Evolutionary conservation across 257 asterid genomes (phyloP).

Genomic region (Lavandula angustifolia): DNA sequence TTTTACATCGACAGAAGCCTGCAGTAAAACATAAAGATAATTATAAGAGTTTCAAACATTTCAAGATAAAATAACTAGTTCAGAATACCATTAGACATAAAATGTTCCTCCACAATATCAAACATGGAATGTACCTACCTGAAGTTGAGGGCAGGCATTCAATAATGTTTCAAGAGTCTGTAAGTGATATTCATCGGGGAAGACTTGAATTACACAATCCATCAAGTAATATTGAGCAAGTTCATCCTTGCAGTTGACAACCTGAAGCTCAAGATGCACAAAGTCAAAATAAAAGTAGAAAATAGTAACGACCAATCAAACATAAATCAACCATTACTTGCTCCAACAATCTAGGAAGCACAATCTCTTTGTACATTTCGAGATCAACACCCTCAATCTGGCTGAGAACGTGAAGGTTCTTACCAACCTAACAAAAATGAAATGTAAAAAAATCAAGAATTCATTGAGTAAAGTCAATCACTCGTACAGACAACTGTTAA

Average conservation of each 20-base stretch:
- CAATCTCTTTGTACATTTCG: constrained; percentile 87
- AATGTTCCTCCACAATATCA: constrained; percentile 17
- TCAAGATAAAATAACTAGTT: constrained; percentile 5
- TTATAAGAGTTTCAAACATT: constrained; percentile 29
- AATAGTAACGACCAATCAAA: constrained; percentile 17
- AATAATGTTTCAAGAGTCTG: constrained; percentile 94
- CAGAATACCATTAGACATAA: constrained; percentile 17
- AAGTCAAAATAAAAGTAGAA: constrained; percentile 22
- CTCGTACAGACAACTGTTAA: constrained; percentile 26
- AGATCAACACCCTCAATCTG: constrained; percentile 99
- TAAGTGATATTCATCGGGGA: constrained; percentile 97
- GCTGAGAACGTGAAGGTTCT: constrained; percentile 96
- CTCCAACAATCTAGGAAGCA: constrained; percentile 95
- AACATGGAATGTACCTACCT: constrained; percentile 53
- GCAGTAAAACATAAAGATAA: constrained; percentile 39
- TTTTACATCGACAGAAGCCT: constrained; percentile 92
- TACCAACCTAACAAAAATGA: constrained; percentile 77
- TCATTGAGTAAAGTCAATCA: constrained; percentile 33
- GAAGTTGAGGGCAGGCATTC: constrained; percentile 98
- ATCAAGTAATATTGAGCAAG: constrained; percentile 92
- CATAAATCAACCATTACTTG: constrained; percentile 57
- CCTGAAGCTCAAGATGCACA: constrained; percentile 48
- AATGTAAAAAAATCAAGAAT: constrained; percentile 30
- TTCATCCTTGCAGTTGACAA: constrained; percentile 98
- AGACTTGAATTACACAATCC: constrained; percentile 99